Percentiles rank a stretch among this genome's conserved stretches.
Conservation (phyloP, 2,329 filamentous ascomycete genomes). For the Aspergillus latus region DNA sequence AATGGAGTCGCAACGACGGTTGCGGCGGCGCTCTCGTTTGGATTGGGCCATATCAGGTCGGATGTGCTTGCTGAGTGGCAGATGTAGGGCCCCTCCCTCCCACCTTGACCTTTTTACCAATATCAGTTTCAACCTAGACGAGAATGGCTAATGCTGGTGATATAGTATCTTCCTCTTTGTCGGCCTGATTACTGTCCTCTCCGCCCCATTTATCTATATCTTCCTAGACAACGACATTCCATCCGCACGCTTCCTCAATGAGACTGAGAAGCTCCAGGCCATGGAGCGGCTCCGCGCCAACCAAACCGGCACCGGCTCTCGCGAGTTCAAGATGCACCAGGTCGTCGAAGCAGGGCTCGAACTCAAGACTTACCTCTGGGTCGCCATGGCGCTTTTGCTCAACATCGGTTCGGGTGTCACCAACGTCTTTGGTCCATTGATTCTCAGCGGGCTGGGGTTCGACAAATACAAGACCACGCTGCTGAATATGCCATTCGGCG, state of each 20-base stretch:
- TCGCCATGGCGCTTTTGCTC: constrained; percentile 60
- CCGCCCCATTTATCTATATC: constrained; percentile 60
- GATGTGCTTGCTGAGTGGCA: constrained; percentile 50
- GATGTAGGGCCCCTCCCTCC: constrained; percentile 37
- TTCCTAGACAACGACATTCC: constrained; percentile 59
- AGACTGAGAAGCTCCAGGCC: constrained; percentile 48
- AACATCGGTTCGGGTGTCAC: constrained; percentile 65
- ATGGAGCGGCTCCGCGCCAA: constrained; percentile 53
- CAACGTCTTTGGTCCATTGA: constrained; percentile 65
- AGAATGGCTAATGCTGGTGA: background rate
- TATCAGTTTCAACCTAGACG: background rate
- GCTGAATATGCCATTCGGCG: constrained; percentile 67
- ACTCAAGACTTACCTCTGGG: constrained; percentile 58
- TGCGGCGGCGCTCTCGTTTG: constrained; percentile 58
- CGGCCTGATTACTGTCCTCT: constrained; percentile 60
- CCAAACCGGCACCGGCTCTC: constrained; percentile 48
- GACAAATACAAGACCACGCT: constrained; percentile 59
- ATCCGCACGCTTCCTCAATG: constrained; percentile 50
- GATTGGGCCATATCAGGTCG: constrained; percentile 55
- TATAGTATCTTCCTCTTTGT: constrained; percentile 60
- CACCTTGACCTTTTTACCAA: too few relatives aligned
- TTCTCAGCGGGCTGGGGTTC: constrained; percentile 61
- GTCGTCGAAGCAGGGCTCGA: constrained; percentile 45
- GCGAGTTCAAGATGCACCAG: constrained; percentile 49
- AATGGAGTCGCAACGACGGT: constrained; percentile 60